Base-by-base conservation (phyloP, 805 yeast species). In the Yueomyces sp. region DNA sequence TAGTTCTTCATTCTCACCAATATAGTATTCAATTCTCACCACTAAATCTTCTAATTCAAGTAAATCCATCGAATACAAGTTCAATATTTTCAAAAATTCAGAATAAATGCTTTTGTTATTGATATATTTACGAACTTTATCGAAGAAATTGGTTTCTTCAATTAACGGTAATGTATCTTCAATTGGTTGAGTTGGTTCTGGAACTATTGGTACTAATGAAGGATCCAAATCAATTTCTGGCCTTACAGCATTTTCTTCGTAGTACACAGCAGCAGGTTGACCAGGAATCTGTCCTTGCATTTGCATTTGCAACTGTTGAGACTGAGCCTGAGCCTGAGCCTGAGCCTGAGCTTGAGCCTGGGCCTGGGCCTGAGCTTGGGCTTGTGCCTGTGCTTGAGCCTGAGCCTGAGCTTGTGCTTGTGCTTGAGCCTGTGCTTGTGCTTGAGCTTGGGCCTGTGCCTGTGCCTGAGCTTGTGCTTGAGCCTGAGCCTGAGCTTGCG, bases 101-200 rank as follows among this genome's bases (percentile, higher is more conserved):
- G 83, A 83, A 63, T 92, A 92, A 9, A 86, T 76, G 60, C 83
- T 94, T 59, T 86, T 88, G 60, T 85, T 86, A 26, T 87, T 87
- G 54, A 92, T 79, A 5, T 79, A 79, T 58, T 83, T 85, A 66
- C 90, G 90, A 33, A 85, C 95, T 57, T 81, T 82, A 60, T 92
- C 97, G 56, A 92, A 92, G 59, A 92, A 92, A 5, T 79, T 72
- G 36, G 92, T 77, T 62, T 92, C 98, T 55, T 87, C 95, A 48
- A 79, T 73, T 44, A 87, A 65, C 32, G 79, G 76, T 0, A 87
- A 73, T 26, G 69, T 64, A 45, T 68, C 72, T 62, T 54, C 77
- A 64, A 45, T 77, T 51, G 64, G 78, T 60, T 48, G 79, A 19
- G 81, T 74, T 2, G 95, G 95, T 56, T 86, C 94, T 1, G 95